These are phyloP conservation scores for Berberis vulgaris DNA, from an alignment of 164 flowering plant species.

Conservation along the genomic window DNA sequence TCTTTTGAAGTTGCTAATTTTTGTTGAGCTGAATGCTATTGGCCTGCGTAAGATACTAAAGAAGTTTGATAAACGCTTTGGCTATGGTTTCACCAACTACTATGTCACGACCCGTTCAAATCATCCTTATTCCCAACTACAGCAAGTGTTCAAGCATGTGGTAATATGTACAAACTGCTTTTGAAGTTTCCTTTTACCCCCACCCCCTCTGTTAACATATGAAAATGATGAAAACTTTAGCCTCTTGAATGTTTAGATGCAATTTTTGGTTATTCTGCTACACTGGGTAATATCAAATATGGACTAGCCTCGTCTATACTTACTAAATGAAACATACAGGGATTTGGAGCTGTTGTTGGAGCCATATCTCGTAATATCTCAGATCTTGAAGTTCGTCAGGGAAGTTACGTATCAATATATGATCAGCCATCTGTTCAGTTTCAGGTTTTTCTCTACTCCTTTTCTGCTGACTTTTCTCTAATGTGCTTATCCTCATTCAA, in stretches of 20 bases:
- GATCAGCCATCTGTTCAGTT: conserved; percentile 35
- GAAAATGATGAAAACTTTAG: background rate
- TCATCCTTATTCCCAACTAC: conserved; percentile 77
- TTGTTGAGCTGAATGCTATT: conserved; percentile 76
- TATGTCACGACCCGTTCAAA: conserved; percentile 77
- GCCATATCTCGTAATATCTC: conserved; percentile 45
- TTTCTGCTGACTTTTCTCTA: background rate
- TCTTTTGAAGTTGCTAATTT: conserved; percentile 59
- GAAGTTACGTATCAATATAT: conserved; percentile 40
- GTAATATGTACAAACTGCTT: conserved; percentile 17
- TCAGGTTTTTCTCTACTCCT: conserved; percentile 18
- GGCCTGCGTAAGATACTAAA: conserved; percentile 77
- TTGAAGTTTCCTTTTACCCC: background rate
- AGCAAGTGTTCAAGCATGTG: conserved; percentile 72
- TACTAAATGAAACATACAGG: conserved; percentile 23
- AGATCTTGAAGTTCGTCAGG: conserved; percentile 36
- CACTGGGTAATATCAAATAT: background rate
- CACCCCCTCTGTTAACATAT: background rate
- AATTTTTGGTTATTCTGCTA: too few relatives aligned
- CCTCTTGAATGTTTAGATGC: too few relatives aligned
- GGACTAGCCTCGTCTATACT: background rate
- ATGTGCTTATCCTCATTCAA: background rate
- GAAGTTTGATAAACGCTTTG: conserved; percentile 82
- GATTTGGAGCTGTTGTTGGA: conserved; percentile 51
- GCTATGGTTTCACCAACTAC: conserved; percentile 65